Percentiles rank a stretch among this genome's conserved stretches.
These are phyloP conservation scores for Candida morakotiae DNA, from an alignment of 805 yeast genomes.

Conservation along the genomic window DNA sequence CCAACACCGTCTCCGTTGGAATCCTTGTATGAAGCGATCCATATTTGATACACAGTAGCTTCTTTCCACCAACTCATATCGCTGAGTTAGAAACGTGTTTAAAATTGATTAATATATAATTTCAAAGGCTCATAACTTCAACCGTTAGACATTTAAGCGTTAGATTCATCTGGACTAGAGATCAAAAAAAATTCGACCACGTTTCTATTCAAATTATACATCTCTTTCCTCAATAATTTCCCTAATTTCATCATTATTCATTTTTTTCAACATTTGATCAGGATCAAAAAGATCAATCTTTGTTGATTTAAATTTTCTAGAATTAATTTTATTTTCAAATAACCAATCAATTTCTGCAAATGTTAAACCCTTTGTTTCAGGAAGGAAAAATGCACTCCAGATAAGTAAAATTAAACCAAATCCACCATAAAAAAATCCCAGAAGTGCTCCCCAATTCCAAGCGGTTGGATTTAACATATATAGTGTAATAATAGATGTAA, in stretches of 20 bases:
- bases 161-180: no score
- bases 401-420: slow-evolving; percentile 22
- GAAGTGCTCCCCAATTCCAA: slow-evolving; percentile 45
- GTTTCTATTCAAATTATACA: no score
- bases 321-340: slow-evolving; percentile 37
- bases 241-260: slow-evolving; percentile 32
- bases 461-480: slow-evolving; percentile 42
- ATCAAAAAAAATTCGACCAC: no score
- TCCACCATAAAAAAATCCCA: slow-evolving; percentile 43
- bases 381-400: slow-evolving; percentile 50
- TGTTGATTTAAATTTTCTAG: slow-evolving; percentile 42
- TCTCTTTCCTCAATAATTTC: slow-evolving; percentile 18
- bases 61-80: slow-evolving; percentile 70
- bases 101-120: no score
- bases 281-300: slow-evolving; percentile 38
- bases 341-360: slow-evolving; percentile 57
- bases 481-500: slow-evolving; percentile 30
- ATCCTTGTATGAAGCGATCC: slow-evolving; percentile 60
- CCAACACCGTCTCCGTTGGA: slow-evolving; percentile 59
- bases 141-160: no score
- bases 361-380: slow-evolving; percentile 57
- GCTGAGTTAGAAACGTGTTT: no score
- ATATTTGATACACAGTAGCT: slow-evolving; percentile 52
- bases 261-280: slow-evolving; percentile 29
- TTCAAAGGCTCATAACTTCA: no score